These are phyloP conservation scores for Cercophora samala DNA, from an alignment of 495 filamentous ascomycete species.

Conservation along the genomic window DNA sequence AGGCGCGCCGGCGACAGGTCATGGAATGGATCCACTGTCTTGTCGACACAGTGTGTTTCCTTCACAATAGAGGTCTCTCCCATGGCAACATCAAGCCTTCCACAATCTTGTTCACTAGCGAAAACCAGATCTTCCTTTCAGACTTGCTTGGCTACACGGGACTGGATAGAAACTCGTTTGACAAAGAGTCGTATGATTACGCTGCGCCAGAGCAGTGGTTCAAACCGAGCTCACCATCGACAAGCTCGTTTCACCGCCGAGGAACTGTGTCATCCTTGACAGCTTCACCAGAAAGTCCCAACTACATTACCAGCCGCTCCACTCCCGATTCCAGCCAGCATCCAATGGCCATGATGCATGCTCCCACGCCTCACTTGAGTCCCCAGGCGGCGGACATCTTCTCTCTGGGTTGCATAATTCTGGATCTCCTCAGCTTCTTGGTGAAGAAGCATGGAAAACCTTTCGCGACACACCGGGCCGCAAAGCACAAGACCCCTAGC, in stretches of 20 bases:
- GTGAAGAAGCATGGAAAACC: constrained; percentile 67
- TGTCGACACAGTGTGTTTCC: constrained; percentile 67
- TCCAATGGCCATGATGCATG: constrained; percentile 31
- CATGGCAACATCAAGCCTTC: constrained; percentile 85
- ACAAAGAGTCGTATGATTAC: constrained; percentile 84
- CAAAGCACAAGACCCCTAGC: constrained; percentile 62
- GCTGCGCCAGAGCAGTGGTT: constrained; percentile 78
- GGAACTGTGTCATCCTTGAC: constrained; percentile 28
- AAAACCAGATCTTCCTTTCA: constrained; percentile 68
- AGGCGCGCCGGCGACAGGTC: constrained; percentile 62
- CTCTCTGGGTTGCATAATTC: constrained; percentile 67
- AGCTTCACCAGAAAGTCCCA: constrained; percentile 33
- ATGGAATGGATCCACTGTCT: constrained; percentile 90
- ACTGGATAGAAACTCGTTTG: constrained; percentile 47
- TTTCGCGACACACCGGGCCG: constrained; percentile 69
- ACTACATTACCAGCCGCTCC: constrained; percentile 38
- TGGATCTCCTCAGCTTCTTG: constrained; percentile 67
- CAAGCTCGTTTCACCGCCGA: constrained; percentile 28
- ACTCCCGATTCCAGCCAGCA: constrained; percentile 25
- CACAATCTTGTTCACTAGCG: constrained; percentile 69
- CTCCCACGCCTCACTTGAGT: constrained; percentile 40
- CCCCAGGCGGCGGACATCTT: constrained; percentile 66
- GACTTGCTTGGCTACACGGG: constrained; percentile 50
- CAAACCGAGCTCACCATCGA: constrained; percentile 39
- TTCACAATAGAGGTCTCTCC: constrained; percentile 67